These are phyloP conservation scores for Pharnaceum exiguum DNA, from an alignment of 148 eudicot genomes.

Conservation along the genomic window DNA sequence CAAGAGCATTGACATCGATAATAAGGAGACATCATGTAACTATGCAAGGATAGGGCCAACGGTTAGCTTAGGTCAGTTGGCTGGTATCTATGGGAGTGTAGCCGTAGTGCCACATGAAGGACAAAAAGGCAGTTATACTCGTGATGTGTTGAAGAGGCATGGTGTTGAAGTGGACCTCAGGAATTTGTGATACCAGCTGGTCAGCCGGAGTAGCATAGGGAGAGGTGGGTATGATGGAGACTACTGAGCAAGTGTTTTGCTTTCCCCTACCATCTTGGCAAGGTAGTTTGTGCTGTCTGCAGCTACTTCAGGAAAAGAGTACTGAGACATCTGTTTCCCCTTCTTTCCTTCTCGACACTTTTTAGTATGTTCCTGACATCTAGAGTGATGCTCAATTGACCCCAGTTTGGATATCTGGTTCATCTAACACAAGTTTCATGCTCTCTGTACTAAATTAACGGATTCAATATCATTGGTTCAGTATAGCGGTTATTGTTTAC, in stretches of 20 bases:
- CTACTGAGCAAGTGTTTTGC: background rate
- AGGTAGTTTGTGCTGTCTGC: background rate
- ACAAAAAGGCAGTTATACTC: background rate
- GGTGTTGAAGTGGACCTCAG: background rate
- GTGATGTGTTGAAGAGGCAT: conserved; percentile 1
- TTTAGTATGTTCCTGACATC: background rate
- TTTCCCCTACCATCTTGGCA: background rate
- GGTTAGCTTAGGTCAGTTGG: background rate
- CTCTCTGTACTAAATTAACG: background rate
- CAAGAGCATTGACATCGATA: background rate
- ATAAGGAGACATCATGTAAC: background rate
- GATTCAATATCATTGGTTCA: background rate
- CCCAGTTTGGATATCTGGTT: background rate
- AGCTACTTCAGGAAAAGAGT: background rate
- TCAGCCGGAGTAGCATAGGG: conserved; percentile 7
- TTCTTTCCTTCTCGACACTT: background rate
- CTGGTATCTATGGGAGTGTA: background rate
- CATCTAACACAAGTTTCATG: background rate
- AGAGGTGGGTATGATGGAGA: conserved; percentile 7
- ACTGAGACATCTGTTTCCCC: background rate
- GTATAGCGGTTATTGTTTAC: too few species aligned
- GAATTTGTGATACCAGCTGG: background rate
- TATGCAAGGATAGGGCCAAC: background rate
- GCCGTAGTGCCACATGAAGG: conserved; percentile 1
- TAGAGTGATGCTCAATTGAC: too few species aligned